Conservation (phyloP, 768 basidiomycete genomes). For the Brasilioporus rufonigricans region DNA sequence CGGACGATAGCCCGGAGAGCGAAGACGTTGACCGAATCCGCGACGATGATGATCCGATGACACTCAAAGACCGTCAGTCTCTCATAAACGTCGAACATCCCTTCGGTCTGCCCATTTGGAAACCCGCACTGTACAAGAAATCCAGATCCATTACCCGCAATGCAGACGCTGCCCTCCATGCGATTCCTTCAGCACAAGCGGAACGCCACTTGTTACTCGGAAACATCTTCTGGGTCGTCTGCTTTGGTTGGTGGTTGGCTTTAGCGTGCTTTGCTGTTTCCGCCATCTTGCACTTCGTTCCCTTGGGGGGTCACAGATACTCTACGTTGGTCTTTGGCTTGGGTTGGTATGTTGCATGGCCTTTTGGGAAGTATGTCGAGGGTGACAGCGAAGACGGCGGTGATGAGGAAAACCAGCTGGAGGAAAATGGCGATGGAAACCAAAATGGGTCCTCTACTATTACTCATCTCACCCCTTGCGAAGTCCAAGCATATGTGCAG, state of each 20-base stretch:
- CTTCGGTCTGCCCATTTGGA: slow-evolving; percentile 99
- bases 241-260: slow-evolving; percentile 94
- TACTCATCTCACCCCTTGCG: slow-evolving; percentile 37
- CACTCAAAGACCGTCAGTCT: slow-evolving; percentile 92
- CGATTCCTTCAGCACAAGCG: slow-evolving; percentile 87
- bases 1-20: slow-evolving; percentile 40
- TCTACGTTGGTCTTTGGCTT: slow-evolving; percentile 85
- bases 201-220: slow-evolving; percentile 92
- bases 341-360: slow-evolving; percentile 97
- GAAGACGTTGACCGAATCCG: slow-evolving; percentile 22
- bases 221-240: slow-evolving; percentile 87
- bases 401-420: slow-evolving; percentile 39
- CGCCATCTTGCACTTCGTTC: slow-evolving; percentile 64
- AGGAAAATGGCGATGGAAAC: slow-evolving; percentile 16
- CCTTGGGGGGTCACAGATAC: slow-evolving; percentile 81
- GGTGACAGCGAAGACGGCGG: slow-evolving; percentile 53
- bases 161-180: slow-evolving; percentile 92
- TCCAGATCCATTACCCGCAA: slow-evolving; percentile 93
- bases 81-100: slow-evolving; percentile 99
- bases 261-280: slow-evolving; percentile 67
- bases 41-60: slow-evolving; percentile 81
- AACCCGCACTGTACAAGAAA: slow-evolving; percentile 98
- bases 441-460: slow-evolving; percentile 40
- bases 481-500: slow-evolving; percentile 10
- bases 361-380: slow-evolving; percentile 98